Evolutionary conservation across 306 rosid genomes (phyloP).

Genomic region (barrel medic (Medicago truncatula)): MtrunA17r5.0-ANR NC_053045.1:29803001-29803500

Average conservation of each 20-base stretch:
- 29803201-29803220: neutral
- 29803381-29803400: neutral
- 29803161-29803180: constrained; percentile 1
- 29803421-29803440: too few species aligned
- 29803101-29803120: neutral
- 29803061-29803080: neutral
- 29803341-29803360: too few species aligned
- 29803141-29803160: neutral
- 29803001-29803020: neutral
- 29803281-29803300: too few species aligned
- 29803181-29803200: neutral
- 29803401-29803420: too few species aligned
- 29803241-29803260: neutral
- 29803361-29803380: neutral
- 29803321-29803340: too few species aligned
- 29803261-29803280: constrained; percentile 2
- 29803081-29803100: neutral
- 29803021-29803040: neutral
- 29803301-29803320: too few species aligned
- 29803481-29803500: too few species aligned
- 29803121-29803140: neutral
- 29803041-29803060: neutral
- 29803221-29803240: neutral
- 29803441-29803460: too few species aligned
- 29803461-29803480: too few species aligned